These are phyloP conservation scores for Ogataea pini DNA, from an alignment of 805 yeast species.

Conservation along the genomic window DNA sequence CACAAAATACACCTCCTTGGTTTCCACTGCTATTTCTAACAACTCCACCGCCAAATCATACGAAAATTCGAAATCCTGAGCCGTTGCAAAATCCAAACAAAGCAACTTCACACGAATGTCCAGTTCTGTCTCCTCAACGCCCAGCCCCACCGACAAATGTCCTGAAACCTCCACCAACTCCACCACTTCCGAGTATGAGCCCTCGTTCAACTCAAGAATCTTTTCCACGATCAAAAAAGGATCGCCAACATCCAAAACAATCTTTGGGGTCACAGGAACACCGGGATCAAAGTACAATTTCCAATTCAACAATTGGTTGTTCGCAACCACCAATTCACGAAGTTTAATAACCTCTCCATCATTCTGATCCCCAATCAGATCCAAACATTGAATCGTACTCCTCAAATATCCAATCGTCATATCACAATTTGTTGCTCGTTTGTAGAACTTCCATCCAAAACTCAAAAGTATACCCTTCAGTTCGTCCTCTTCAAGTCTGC, in stretches of 20 bases:
- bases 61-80: conserved; percentile 63
- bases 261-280: conserved; percentile 33
- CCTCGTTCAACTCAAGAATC: conserved; percentile 54
- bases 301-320: conserved; percentile 28
- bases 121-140: conserved; percentile 27
- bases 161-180: conserved; percentile 43
- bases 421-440: conserved; percentile 33
- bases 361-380: conserved; percentile 12
- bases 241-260: conserved; percentile 26
- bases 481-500: conserved; percentile 17
- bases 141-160: conserved; percentile 44
- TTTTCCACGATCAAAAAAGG: conserved; percentile 28
- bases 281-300: conserved; percentile 32
- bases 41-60: conserved; percentile 42
- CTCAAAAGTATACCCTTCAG: conserved; percentile 14
- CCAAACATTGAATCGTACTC: conserved; percentile 23
- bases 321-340: conserved; percentile 24
- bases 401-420: conserved; percentile 30
- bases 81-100: conserved; percentile 69
- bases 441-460: conserved; percentile 32
- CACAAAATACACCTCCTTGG: conserved; percentile 17
- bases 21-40: conserved; percentile 30
- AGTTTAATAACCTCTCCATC: conserved; percentile 11
- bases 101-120: conserved; percentile 35
- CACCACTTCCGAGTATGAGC: conserved; percentile 47